Evolutionary conservation across 352 stramenopile genomes (phyloP).

Genomic region (Thalassiosira exigua): DNA sequence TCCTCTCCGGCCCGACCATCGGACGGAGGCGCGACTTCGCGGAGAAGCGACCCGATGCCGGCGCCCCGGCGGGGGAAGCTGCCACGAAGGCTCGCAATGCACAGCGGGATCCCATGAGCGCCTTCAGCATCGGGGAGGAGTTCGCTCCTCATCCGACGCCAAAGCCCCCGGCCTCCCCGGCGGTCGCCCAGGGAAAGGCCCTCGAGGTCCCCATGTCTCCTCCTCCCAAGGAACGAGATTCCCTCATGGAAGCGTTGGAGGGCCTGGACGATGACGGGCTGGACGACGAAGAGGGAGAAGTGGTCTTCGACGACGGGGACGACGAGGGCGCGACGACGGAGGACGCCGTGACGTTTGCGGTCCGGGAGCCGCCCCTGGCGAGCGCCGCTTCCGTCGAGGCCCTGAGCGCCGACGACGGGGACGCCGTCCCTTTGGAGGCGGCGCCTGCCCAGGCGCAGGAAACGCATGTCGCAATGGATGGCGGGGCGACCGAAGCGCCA

Average conservation of each 20-base stretch:
- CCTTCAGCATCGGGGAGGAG: conserved; percentile 80
- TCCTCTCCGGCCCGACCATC: conserved; percentile 70
- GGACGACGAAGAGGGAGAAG: conserved; percentile 61
- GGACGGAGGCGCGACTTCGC: conserved; percentile 62
- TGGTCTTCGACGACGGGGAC: too few relatives aligned
- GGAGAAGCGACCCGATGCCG: conserved; percentile 3
- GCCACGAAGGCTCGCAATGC: conserved; percentile 4
- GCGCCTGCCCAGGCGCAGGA: too few relatives aligned
- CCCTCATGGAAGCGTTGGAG: conserved; percentile 64
- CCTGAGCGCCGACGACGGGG: too few relatives aligned
- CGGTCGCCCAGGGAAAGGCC: neutral
- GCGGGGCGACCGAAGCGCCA: too few relatives aligned
- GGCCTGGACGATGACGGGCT: conserved; percentile 70
- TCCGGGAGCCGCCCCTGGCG: too few relatives aligned
- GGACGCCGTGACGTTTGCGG: too few relatives aligned
- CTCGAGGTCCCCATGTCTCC: conserved; percentile 16
- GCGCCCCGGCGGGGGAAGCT: neutral
- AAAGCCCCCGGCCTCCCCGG: conserved; percentile 14
- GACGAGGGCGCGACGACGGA: too few relatives aligned
- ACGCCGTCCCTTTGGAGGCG: too few relatives aligned
- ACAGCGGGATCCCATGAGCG: conserved; percentile 45
- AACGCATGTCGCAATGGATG: too few relatives aligned
- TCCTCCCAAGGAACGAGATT: conserved; percentile 29
- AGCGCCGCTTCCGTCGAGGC: too few relatives aligned
- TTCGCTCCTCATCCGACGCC: conserved; percentile 24